A percentile compares a stretch with the other conserved stretches of the same genome.
Evolutionary conservation across 768 basidiomycete species (phyloP).

Genomic region (Clavulina sp.): DNA sequence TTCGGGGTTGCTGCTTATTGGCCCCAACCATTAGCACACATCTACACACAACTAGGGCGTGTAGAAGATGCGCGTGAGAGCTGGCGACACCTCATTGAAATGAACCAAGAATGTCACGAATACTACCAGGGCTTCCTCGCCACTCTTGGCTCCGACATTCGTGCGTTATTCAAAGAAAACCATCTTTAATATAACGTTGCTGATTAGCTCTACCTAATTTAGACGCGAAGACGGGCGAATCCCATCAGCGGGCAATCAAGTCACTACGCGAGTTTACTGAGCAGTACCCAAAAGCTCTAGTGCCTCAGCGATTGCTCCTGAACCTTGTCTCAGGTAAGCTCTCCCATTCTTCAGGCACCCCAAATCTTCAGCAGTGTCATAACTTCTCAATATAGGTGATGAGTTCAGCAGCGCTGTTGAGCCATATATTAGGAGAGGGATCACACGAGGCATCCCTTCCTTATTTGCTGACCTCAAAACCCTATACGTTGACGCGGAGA

Average conservation of each 20-base stretch:
- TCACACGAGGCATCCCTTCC: slow-evolving; percentile 80
- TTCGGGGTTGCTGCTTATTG: slow-evolving; percentile 1
- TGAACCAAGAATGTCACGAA: slow-evolving; percentile 66
- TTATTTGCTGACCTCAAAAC: slow-evolving; percentile 84
- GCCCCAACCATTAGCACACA: slow-evolving; percentile 72
- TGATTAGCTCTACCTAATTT: background rate
- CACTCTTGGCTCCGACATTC: slow-evolving; percentile 45
- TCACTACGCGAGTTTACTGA: slow-evolving; percentile 40
- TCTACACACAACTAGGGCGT: slow-evolving; percentile 36
- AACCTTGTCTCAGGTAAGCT: slow-evolving; percentile 36
- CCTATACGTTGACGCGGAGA: slow-evolving; percentile 49
- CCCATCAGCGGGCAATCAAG: slow-evolving; percentile 1
- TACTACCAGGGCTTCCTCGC: slow-evolving; percentile 63
- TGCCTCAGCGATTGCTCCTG: slow-evolving; percentile 60
- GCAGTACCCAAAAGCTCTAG: slow-evolving; percentile 47
- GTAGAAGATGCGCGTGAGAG: slow-evolving; percentile 59
- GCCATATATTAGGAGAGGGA: slow-evolving; percentile 47
- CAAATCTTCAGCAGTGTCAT: background rate
- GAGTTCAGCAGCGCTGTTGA: slow-evolving; percentile 47
- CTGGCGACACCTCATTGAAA: slow-evolving; percentile 65
- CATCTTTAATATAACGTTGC: background rate
- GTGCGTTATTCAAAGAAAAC: slow-evolving; percentile 32
- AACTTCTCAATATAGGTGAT: slow-evolving; percentile 28
- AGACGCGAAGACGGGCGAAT: background rate
- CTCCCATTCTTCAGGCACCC: background rate